phyloP scores from a whole-genome alignment of 1,284 basidiomycete species.

The Singerocomus inundabilis region DNA sequence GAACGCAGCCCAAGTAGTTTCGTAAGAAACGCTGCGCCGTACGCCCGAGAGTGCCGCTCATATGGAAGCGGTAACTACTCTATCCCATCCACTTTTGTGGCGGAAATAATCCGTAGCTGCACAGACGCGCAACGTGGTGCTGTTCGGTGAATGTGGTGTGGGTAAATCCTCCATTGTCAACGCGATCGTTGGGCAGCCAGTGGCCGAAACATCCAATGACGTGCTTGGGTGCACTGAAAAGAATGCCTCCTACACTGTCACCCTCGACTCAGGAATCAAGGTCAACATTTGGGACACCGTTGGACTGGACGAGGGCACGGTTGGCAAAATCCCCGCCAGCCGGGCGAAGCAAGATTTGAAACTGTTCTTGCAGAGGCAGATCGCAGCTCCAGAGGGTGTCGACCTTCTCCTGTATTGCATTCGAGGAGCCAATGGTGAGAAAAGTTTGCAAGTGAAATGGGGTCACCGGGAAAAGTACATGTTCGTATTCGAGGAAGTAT shows the following conservation, averaged over 20 bases:
- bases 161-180: slow-evolving; percentile 33
- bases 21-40: neutral
- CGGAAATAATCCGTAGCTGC: neutral
- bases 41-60: neutral
- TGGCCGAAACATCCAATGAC: slow-evolving; percentile 19
- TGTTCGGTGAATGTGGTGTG: slow-evolving; percentile 29
- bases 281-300: slow-evolving; percentile 27
- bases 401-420: slow-evolving; percentile 26
- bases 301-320: slow-evolving; percentile 20
- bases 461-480: slow-evolving; percentile 16
- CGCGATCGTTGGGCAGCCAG: slow-evolving; percentile 10
- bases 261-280: slow-evolving; percentile 7
- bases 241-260: slow-evolving; percentile 4
- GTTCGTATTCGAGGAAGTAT: slow-evolving; percentile 21
- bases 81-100: neutral
- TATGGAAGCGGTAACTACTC: slow-evolving; percentile 16
- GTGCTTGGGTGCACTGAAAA: slow-evolving; percentile 14
- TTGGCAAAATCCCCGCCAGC: slow-evolving; percentile 12
- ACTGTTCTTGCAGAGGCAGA: slow-evolving; percentile 18
- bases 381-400: slow-evolving; percentile 17
- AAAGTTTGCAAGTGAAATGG: slow-evolving; percentile 15
- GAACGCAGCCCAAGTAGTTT: neutral
- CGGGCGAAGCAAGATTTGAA: slow-evolving; percentile 18
- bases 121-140: slow-evolving; percentile 23
- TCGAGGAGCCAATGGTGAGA: slow-evolving; percentile 17